A percentile compares a stretch with the other conserved stretches of the same genome.
Conservation (phyloP, 73 alveolate species). For the Paramecium bursaria region DNA sequence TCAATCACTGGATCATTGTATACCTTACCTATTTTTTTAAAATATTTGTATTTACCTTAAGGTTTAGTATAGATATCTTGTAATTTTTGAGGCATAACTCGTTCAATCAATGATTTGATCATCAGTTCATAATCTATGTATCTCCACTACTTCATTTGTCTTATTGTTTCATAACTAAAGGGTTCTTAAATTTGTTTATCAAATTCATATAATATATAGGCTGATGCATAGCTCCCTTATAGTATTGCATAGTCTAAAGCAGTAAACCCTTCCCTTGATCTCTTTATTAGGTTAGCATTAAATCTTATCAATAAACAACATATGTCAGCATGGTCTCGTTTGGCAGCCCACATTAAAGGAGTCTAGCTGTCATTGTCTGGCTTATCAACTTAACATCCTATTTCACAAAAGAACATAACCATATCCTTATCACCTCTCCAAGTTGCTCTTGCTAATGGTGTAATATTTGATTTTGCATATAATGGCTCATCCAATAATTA, state of each 20-base stretch:
- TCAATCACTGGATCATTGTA: constrained; percentile 66
- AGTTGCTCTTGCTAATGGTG: constrained; percentile 64
- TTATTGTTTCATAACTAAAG: constrained; percentile 31
- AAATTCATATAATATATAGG: constrained; percentile 12
- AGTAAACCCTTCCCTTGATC: constrained; percentile 70
- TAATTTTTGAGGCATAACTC: constrained; percentile 24
- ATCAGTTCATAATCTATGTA: constrained; percentile 23
- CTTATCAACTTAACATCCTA: constrained; percentile 8
- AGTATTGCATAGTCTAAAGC: constrained; percentile 62
- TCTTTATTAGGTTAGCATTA: constrained; percentile 22
- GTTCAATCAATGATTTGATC: background rate
- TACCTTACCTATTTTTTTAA: constrained; percentile 3
- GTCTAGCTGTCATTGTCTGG: constrained; percentile 57
- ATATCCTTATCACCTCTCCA: constrained; percentile 65
- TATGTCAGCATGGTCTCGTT: constrained; percentile 61
- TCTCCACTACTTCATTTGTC: constrained; percentile 40
- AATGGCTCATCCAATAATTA: constrained; percentile 38
- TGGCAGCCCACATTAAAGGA: constrained; percentile 74
- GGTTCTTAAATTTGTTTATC: constrained; percentile 16
- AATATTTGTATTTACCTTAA: background rate
- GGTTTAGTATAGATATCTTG: constrained; percentile 55
- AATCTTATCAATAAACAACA: constrained; percentile 29
- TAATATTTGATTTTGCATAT: constrained; percentile 10
- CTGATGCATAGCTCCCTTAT: constrained; percentile 57
- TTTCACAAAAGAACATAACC: constrained; percentile 63